phyloP scores from a whole-genome alignment of 164 flowering plant species.

The Tinospora cordifolia region DNA sequence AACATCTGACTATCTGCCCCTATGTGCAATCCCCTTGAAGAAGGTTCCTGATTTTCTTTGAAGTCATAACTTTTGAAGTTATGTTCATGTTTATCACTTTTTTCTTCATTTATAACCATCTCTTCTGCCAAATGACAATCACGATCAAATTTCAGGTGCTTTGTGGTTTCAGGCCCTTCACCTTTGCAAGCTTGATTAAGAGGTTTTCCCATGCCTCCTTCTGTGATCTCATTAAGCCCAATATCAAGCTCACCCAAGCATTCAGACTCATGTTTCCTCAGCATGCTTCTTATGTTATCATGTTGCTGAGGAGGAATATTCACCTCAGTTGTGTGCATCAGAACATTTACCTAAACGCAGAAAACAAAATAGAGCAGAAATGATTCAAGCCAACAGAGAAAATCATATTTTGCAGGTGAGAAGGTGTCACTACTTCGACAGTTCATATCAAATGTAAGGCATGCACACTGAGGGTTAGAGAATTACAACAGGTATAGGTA shows the following conservation, averaged over 20 bases:
- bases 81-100: slow-evolving; percentile 1
- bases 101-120: slow-evolving; percentile 1
- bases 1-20: no score
- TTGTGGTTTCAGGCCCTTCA: slow-evolving; percentile 11
- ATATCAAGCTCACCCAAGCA: slow-evolving; percentile 23
- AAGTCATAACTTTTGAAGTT: not conserved
- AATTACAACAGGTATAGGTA: not conserved
- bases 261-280: slow-evolving; percentile 27
- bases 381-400: slow-evolving; percentile 1
- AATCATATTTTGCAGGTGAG: not conserved
- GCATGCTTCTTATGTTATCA: slow-evolving; percentile 24
- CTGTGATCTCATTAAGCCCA: not conserved
- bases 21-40: no score
- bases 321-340: slow-evolving; percentile 56
- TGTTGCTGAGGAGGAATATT: slow-evolving; percentile 36
- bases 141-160: slow-evolving; percentile 7
- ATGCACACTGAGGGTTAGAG: not conserved
- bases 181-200: slow-evolving; percentile 11
- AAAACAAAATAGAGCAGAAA: not conserved
- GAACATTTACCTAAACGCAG: slow-evolving; percentile 53
- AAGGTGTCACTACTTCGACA: no score
- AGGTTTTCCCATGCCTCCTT: slow-evolving; percentile 2
- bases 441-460: no score
- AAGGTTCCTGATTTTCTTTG: no score
- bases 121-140: slow-evolving; percentile 5